phyloP scores from a whole-genome alignment of 2,329 filamentous ascomycete species.

The Fusarium sp. region DNA sequence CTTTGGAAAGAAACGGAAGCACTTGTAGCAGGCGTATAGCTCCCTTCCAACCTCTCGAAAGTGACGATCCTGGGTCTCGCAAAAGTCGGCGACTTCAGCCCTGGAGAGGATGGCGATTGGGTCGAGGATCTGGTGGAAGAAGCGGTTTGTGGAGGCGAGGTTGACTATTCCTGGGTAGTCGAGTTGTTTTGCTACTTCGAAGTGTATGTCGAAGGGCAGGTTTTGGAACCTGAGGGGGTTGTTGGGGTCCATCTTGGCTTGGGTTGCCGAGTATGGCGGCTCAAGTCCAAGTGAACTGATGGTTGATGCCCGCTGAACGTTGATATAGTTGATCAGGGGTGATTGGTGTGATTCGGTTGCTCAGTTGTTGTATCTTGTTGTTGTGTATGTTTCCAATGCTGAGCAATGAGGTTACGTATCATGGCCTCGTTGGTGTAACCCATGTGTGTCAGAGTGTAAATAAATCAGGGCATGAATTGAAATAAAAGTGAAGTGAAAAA shows the following conservation, averaged over 20 bases:
- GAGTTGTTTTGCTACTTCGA: slow-evolving; percentile 18
- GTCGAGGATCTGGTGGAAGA: slow-evolving; percentile 15
- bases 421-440: neutral
- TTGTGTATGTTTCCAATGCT: neutral
- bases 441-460: neutral
- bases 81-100: neutral
- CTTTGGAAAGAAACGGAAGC: slow-evolving; percentile 17
- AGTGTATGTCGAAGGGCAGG: slow-evolving; percentile 33
- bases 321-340: neutral
- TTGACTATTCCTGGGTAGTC: slow-evolving; percentile 13
- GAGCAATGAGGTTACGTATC: neutral
- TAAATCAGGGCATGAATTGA: neutral
- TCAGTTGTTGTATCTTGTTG: neutral
- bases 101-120: neutral
- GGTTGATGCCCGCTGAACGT: neutral
- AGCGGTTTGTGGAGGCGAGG: slow-evolving; percentile 20
- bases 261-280: neutral
- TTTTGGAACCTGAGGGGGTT: neutral
- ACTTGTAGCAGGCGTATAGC: slow-evolving; percentile 30
- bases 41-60: neutral
- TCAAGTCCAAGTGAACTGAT: neutral
- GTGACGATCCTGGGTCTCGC: slow-evolving; percentile 2
- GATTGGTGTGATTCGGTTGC: neutral
- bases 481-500: neutral
- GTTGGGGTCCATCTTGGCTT: slow-evolving; percentile 14